Percentiles rank a stretch among this genome's conserved stretches.
Conservation (phyloP, 305 asterid species). For the Ruellia speciosa region DNA sequence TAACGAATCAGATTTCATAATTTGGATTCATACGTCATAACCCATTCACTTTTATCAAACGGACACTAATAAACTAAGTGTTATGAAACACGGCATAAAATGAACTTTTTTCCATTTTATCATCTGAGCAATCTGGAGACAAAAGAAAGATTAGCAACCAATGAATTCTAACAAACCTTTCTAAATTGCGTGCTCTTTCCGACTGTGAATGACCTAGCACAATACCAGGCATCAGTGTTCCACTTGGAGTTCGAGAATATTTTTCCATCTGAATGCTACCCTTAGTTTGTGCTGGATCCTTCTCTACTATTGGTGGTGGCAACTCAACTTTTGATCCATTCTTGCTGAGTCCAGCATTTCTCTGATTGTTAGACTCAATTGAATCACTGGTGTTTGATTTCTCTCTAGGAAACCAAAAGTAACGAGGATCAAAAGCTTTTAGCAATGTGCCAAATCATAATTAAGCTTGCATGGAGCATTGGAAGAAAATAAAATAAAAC, state of each 20-base stretch:
- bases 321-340: constrained; percentile 46
- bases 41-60: too few relatives aligned
- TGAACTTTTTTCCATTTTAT: too few relatives aligned
- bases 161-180: constrained; percentile 50
- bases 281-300: constrained; percentile 48
- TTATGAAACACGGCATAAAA: too few relatives aligned
- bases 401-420: constrained; percentile 40
- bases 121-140: background rate
- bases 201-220: constrained; percentile 58
- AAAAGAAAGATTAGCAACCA: background rate
- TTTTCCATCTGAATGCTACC: constrained; percentile 46
- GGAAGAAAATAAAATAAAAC: background rate
- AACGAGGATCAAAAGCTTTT: background rate
- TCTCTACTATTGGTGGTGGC: constrained; percentile 44
- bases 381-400: constrained; percentile 35
- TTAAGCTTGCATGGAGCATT: background rate
- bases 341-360: constrained; percentile 34
- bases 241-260: constrained; percentile 87
- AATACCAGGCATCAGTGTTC: constrained; percentile 80
- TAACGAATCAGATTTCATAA: too few relatives aligned
- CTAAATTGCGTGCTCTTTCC: constrained; percentile 55
- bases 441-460: background rate
- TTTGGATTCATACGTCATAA: too few relatives aligned
- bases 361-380: constrained; percentile 41
- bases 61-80: too few relatives aligned